Percentiles rank a stretch among this genome's conserved stretches.
phyloP scores from a whole-genome alignment of 169 alveolate species.

The Toxoplasma gondii region DNA sequence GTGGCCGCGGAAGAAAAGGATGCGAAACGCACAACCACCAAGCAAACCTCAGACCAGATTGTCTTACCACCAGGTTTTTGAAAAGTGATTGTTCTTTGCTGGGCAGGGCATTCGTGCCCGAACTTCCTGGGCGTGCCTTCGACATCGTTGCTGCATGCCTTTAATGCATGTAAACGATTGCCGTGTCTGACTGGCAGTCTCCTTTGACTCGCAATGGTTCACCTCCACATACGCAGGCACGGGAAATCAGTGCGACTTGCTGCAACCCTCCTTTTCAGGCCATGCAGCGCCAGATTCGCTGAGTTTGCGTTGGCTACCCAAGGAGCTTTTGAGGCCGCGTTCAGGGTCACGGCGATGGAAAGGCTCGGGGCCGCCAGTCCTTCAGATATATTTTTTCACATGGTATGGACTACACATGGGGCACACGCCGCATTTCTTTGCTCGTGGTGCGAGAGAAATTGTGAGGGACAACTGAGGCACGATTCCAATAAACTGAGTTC shows the following conservation, averaged over 20 bases:
- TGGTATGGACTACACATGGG: not conserved
- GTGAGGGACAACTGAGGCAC: too few relatives aligned
- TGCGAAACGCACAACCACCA: too few relatives aligned
- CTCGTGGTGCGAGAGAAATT: too few relatives aligned
- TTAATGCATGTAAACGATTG: not conserved
- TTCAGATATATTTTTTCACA: not conserved
- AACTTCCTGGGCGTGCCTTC: not conserved
- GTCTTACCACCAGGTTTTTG: conserved; percentile 52
- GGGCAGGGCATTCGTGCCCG: conserved; percentile 55
- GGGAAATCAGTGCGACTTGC: not conserved
- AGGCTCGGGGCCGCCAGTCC: not conserved
- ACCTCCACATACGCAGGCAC: not conserved
- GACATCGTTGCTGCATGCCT: conserved; percentile 7
- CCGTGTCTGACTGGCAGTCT: not conserved
- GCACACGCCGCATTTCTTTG: not conserved
- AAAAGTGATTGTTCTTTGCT: conserved; percentile 57
- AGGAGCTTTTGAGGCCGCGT: not conserved
- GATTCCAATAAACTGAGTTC: too few relatives aligned
- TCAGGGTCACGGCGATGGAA: not conserved
- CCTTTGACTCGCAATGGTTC: not conserved
- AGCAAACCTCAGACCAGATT: too few relatives aligned
- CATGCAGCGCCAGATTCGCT: not conserved
- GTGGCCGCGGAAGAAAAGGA: too few relatives aligned
- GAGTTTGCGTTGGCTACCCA: not conserved
- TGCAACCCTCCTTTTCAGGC: not conserved